A percentile compares a stretch with the other conserved stretches of the same genome.
Conservation (phyloP, 2,329 filamentous ascomycete genomes). For the Zasmidium angulare region DNA sequence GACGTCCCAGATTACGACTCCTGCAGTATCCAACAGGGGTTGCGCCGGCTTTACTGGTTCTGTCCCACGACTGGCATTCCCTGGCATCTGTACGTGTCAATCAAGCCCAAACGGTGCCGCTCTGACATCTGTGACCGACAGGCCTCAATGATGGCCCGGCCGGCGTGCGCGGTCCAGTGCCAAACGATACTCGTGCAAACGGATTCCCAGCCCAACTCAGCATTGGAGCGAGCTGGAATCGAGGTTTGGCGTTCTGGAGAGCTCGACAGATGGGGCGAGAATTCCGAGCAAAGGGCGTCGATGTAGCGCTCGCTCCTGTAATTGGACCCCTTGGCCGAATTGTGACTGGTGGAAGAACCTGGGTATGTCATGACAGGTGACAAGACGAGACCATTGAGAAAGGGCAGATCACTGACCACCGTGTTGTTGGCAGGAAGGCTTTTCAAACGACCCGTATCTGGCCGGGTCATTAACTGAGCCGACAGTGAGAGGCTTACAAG, state of each 20-base stretch:
- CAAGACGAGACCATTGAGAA: conserved; percentile 47
- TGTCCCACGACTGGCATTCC: too few species aligned
- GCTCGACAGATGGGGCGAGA: conserved; percentile 31
- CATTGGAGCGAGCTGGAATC: conserved; percentile 42
- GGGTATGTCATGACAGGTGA: background rate
- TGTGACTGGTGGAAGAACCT: conserved; percentile 19
- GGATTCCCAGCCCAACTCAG: conserved; percentile 38
- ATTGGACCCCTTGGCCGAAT: too few species aligned
- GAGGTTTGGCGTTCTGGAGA: conserved; percentile 29
- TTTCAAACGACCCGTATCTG: conserved; percentile 30
- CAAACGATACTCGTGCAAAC: conserved; percentile 31
- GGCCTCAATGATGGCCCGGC: conserved; percentile 39
- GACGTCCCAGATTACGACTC: too few species aligned
- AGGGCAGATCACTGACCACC: conserved; percentile 31
- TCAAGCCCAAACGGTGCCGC: too few species aligned
- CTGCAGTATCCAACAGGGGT: too few species aligned
- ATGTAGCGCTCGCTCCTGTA: too few species aligned
- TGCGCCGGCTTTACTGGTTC: too few species aligned
- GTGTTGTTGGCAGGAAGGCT: conserved; percentile 31
- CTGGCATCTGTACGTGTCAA: too few species aligned
- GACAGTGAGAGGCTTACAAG: conserved; percentile 30
- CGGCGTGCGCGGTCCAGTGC: conserved; percentile 35
- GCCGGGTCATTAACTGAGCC: conserved; percentile 25
- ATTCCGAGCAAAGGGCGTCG: conserved; percentile 19
- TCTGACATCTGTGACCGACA: too few species aligned